Evolutionary conservation across 1,284 basidiomycete genomes (phyloP).

Genomic region (Sphagnurus paluster): DNA sequence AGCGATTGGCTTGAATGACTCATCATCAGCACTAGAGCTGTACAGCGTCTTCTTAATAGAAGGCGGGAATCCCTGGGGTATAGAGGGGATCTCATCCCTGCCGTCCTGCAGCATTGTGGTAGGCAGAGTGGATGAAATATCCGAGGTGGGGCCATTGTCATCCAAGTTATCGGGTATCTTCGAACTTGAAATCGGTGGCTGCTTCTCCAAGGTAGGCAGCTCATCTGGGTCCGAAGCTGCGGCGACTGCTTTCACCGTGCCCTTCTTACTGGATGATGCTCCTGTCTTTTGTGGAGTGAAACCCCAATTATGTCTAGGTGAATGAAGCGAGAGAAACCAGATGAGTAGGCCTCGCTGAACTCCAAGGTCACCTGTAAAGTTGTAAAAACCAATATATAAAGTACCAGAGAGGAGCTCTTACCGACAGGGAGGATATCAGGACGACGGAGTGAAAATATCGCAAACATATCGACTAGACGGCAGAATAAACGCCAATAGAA

Average conservation of each 20-base stretch:
- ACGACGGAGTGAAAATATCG: slow-evolving; percentile 82
- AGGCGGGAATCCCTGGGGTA: slow-evolving; percentile 67
- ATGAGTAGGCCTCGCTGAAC: slow-evolving; percentile 77
- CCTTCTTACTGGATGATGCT: slow-evolving; percentile 26
- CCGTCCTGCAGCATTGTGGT: slow-evolving; percentile 18
- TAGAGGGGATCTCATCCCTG: slow-evolving; percentile 28
- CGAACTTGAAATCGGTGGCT: slow-evolving; percentile 7
- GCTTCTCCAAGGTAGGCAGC: slow-evolving; percentile 19
- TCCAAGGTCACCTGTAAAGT: slow-evolving; percentile 70
- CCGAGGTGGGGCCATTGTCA: slow-evolving; percentile 3
- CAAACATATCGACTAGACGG: slow-evolving; percentile 78
- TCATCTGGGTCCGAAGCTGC: slow-evolving; percentile 19
- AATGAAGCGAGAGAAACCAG: slow-evolving; percentile 74
- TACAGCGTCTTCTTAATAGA: slow-evolving; percentile 59
- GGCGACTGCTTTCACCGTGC: slow-evolving; percentile 26
- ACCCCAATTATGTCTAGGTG: slow-evolving; percentile 46
- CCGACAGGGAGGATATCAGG: slow-evolving; percentile 82
- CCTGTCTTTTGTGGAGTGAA: slow-evolving; percentile 57
- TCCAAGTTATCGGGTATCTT: not conserved
- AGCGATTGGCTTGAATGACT: slow-evolving; percentile 32
- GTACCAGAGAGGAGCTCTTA: slow-evolving; percentile 26
- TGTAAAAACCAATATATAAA: slow-evolving; percentile 1
- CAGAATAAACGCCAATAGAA: not conserved
- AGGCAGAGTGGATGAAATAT: slow-evolving; percentile 29
- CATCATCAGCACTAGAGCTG: slow-evolving; percentile 25